Percentiles rank a stretch among this genome's conserved stretches.
phyloP scores from a whole-genome alignment of 345 rosid genomes.

The Pseudoturritis turrita region DNA sequence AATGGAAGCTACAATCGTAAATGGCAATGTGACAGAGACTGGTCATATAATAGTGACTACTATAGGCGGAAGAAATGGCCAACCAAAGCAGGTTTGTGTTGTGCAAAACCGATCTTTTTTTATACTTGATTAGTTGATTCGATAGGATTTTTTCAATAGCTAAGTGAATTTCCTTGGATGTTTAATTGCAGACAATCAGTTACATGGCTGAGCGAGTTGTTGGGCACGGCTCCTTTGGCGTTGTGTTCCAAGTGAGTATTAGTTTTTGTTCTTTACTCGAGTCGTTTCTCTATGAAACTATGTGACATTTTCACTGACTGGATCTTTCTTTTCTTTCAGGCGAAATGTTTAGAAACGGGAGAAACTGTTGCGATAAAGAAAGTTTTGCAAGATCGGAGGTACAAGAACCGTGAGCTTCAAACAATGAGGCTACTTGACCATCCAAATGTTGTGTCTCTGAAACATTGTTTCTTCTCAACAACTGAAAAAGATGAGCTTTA shows the following conservation, averaged over 20 bases:
- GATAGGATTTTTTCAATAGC: not conserved
- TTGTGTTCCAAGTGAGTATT: constrained; percentile 85
- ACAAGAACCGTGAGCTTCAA: constrained; percentile 95
- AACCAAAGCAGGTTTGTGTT: constrained; percentile 73
- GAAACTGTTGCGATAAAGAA: constrained; percentile 97
- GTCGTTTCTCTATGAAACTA: not conserved
- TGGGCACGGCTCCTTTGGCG: constrained; percentile 96
- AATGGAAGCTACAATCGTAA: constrained; percentile 85
- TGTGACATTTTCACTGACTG: not conserved
- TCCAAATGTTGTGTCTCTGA: constrained; percentile 78
- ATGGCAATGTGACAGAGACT: constrained; percentile 86
- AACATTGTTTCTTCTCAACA: constrained; percentile 97
- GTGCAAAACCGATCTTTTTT: not conserved
- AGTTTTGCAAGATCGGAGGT: constrained; percentile 92
- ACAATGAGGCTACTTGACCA: constrained; percentile 98
- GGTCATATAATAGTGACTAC: constrained; percentile 97
- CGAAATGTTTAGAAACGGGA: constrained; percentile 92
- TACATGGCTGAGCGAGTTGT: constrained; percentile 99
- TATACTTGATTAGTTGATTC: not conserved
- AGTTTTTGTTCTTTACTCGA: not conserved
- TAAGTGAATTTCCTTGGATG: constrained; percentile 2
- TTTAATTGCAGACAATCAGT: constrained; percentile 71
- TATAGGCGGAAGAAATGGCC: constrained; percentile 95
- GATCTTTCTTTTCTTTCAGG: constrained; percentile 37
- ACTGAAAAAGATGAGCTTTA: constrained; percentile 94